Evolutionary conservation across 495 filamentous ascomycete genomes (phyloP).

Genomic region (Podospora didyma): DNA sequence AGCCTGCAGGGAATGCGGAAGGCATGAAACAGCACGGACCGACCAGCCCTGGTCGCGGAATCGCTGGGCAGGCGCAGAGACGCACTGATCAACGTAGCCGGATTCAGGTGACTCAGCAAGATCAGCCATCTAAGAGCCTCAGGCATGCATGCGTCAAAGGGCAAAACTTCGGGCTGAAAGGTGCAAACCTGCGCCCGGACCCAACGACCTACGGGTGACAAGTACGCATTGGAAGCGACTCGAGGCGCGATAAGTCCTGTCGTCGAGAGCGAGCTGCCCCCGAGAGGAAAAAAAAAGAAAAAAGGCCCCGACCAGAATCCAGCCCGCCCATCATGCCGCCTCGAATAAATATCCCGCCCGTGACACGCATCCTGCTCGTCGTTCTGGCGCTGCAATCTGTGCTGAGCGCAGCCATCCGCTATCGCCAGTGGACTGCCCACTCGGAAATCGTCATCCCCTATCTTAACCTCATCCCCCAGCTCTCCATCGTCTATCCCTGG

Average conservation of each 20-base stretch:
- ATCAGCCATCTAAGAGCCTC: too few species aligned
- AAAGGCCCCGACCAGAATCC: not conserved
- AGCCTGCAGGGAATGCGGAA: not conserved
- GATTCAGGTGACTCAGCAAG: too few species aligned
- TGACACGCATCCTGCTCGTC: constrained; percentile 78
- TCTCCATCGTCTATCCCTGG: constrained; percentile 87
- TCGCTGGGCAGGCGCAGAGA: too few species aligned
- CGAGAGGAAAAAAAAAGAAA: not conserved
- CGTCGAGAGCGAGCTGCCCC: not conserved
- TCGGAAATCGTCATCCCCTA: constrained; percentile 70
- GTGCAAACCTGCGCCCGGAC: too few species aligned
- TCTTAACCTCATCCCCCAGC: constrained; percentile 78
- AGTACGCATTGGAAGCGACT: too few species aligned
- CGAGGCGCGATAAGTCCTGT: not conserved
- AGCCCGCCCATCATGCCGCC: constrained; percentile 59
- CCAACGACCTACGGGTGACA: too few species aligned
- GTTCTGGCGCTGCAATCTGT: constrained; percentile 71
- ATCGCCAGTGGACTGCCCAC: constrained; percentile 55
- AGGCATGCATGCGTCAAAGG: too few species aligned
- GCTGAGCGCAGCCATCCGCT: constrained; percentile 74
- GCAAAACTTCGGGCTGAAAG: too few species aligned
- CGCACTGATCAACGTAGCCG: too few species aligned
- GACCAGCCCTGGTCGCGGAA: too few species aligned
- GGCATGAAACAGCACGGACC: not conserved
- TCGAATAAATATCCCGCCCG: constrained; percentile 86